Percentiles rank a stretch among this genome's conserved stretches.
These are phyloP conservation scores for Eucalyptus sp. DNA, from an alignment of 345 rosid species.

Conservation along the genomic window DNA sequence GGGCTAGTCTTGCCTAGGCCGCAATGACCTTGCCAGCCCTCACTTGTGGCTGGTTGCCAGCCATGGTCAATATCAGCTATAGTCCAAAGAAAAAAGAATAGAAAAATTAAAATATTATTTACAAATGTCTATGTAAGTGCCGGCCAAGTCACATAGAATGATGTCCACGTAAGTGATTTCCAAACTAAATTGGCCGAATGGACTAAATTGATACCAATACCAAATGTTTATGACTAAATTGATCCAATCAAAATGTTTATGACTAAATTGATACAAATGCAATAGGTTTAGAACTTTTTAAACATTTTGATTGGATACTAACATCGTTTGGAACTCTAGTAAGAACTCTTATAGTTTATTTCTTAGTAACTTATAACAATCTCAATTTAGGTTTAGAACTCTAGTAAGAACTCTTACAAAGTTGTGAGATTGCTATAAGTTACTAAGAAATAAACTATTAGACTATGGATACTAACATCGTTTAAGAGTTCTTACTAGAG, in stretches of 20 bases:
- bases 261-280: fast-evolving
- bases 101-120: not conserved
- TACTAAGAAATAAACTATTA: not conserved
- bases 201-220: no score
- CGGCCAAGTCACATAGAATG: not conserved
- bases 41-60: fast-evolving
- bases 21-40: fast-evolving
- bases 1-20: fast-evolving
- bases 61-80: not conserved
- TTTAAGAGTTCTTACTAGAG: not conserved
- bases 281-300: no score
- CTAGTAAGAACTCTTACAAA: no score
- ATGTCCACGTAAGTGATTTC: not conserved
- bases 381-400: no score
- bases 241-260: fast-evolving
- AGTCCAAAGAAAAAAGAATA: not conserved
- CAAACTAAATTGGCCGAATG: fast-evolving
- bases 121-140: no score
- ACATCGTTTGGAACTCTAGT: no score
- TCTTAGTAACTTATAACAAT: no score
- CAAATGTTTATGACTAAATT: no score
- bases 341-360: no score
- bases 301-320: no score
- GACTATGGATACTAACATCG: not conserved
- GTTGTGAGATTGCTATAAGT: not conserved